A percentile compares a stretch with the other conserved stretches of the same genome.
phyloP scores from a whole-genome alignment of 2,329 filamentous ascomycete genomes.

The Aureobasidium sp. region DNA sequence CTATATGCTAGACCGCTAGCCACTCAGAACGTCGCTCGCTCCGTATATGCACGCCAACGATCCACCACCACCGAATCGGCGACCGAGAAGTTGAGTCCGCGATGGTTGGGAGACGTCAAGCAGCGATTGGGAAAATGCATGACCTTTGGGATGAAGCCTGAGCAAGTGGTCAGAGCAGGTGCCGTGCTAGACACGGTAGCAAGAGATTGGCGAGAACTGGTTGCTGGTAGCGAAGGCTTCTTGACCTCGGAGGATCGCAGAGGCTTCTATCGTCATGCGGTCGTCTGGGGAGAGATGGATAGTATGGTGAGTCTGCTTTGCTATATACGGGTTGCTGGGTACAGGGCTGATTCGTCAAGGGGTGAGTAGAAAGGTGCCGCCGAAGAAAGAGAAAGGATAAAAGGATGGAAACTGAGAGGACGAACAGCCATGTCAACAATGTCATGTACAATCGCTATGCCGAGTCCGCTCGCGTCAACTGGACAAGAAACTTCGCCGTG shows the following conservation, averaged over 20 bases:
- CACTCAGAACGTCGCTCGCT: not conserved
- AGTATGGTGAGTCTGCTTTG: slow-evolving; percentile 44
- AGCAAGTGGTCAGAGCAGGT: slow-evolving; percentile 53
- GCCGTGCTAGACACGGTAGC: slow-evolving; percentile 54
- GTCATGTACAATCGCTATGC: slow-evolving; percentile 77
- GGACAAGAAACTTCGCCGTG: slow-evolving; percentile 62
- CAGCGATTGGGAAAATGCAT: slow-evolving; percentile 66
- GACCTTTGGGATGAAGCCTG: slow-evolving; percentile 58
- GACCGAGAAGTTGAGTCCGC: slow-evolving; percentile 38
- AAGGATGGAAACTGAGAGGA: not conserved
- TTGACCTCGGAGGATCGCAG: slow-evolving; percentile 56
- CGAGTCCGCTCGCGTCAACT: slow-evolving; percentile 73
- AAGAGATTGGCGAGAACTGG: slow-evolving; percentile 62
- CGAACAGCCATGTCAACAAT: slow-evolving; percentile 74
- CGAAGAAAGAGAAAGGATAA: not conserved
- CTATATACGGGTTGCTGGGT: not conserved
- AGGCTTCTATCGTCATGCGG: slow-evolving; percentile 58
- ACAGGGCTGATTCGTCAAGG: not conserved
- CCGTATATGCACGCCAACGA: not conserved
- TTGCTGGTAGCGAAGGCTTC: slow-evolving; percentile 70
- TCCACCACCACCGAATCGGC: slow-evolving; percentile 15
- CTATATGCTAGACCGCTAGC: not conserved
- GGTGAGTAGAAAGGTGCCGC: not conserved
- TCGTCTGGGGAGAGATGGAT: slow-evolving; percentile 81
- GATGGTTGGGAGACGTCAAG: slow-evolving; percentile 66